Evolutionary conservation across 805 yeast genomes (phyloP), one percentile per base, ranked within the genome.

Genomic region (Candida ficus): DNA sequence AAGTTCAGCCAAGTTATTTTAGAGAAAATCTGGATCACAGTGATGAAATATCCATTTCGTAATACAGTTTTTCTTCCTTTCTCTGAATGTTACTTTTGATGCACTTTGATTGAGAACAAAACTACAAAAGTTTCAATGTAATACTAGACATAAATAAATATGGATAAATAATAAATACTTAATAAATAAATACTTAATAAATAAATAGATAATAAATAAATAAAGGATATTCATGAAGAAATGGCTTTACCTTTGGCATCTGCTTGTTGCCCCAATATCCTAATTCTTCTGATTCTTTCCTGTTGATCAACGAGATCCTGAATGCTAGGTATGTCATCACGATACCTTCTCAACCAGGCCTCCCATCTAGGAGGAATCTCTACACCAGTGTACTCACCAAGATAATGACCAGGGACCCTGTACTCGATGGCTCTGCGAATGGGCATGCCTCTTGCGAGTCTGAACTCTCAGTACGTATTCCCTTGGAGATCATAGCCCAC

Each of bases 401-500:
- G 19, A 53, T 72, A 74, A 5, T 67, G 56, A 41, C 68, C 67
- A 33, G 68, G 66, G 29, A 63, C 60, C 30, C 62, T 57, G 11
- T 87, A 85, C 42, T 80, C 78, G 40, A 80, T 70, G 39, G 82
- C 76, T 33, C 95, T 61, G 36, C 95, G 67, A 43, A 80, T 60
- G 20, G 60, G 64, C 49, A 76, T 67, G 38, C 57, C 54, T 50
- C 72, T 70, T 44, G 76, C 78, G 20, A 74, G 64, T 38, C 70
- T 68, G 60, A 82, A 79, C 57, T 86, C 95, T 95, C 95, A 86
- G 63, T 81, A 86, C 2, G 91, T 78, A 58, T 86, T 86, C 3
- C 93, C 95, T 29, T 77, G 78, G n/a, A 87, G 66, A 54, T 86
- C 95, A 54, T 83, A 85, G 2, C 88, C 63, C 3, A 57, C 49